Evolutionary conservation across 2,329 filamentous ascomycete genomes (phyloP), one percentile per base, ranked within the genome.

Genomic region (Beauveria caledonica): DNA sequence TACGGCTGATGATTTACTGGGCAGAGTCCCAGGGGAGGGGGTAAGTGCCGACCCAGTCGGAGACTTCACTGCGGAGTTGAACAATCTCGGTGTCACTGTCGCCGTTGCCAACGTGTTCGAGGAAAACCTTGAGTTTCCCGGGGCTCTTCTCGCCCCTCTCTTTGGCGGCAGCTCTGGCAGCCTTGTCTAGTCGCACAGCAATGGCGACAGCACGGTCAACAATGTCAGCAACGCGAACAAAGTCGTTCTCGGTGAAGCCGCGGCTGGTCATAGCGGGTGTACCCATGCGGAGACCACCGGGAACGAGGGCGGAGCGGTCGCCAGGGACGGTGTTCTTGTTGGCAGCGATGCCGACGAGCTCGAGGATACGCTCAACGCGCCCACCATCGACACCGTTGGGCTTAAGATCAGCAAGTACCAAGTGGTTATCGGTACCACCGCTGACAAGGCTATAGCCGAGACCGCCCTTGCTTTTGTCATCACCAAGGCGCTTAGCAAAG

Each of bases 291-390:
- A 99, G 82, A 64, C 94, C 94, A 66, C 93, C 93, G 15, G 94
- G 94, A 65, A 93, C 90, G 70, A 99, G 84, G 1, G 94, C 94
- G 1, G 92, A 96, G 72, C 88, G 90, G 77, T 99, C 94, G 48
- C 93, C 94, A 1, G 94, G 94, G 0, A 97, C 93, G 8, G 94
- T 97, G 79, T 99, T 99, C 83, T 99, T 99, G 82, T 99, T 99
- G 72, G 90, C 89, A n/a, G 94, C 94, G 57, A 97, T 93, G 68
- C 93, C 93, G 66, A 95, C 91, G 51, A 96, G 85, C 73, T 97
- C 92, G 25, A 97, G 83, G 17, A 96, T 86, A 51, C 91, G 87
- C 78, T 97, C 92, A 15, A 96, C 91, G 58, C 92, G 87, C 25
- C 89, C 88, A 66, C 92, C 92, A 70, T 99, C 94, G 63, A 99